Conservation (phyloP, 257 asterid species). For the Penstemon davidsonii region DNA sequence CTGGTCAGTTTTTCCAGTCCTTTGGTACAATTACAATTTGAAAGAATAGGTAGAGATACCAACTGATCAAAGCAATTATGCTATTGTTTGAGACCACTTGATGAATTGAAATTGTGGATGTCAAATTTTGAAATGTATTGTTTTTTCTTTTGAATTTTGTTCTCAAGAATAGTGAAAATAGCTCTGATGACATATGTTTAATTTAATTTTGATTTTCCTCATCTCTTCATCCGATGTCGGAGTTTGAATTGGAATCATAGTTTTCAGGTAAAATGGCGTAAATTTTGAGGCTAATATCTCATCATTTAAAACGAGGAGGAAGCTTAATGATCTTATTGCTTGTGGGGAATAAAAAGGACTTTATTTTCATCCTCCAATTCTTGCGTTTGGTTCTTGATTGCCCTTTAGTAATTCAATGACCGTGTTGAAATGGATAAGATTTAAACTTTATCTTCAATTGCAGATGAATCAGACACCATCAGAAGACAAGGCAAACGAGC, state of each 20-base stretch:
- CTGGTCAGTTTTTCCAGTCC: conserved; percentile 11
- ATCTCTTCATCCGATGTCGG: background rate
- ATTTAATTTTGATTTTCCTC: background rate
- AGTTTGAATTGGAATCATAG: background rate
- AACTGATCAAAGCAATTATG: background rate
- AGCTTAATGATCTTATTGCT: background rate
- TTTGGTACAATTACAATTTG: background rate
- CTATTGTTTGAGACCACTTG: background rate
- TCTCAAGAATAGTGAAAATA: background rate
- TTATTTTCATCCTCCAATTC: background rate
- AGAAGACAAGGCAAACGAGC: conserved; percentile 33
- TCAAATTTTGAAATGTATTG: background rate
- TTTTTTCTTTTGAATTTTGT: background rate
- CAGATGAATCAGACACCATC: conserved; percentile 41
- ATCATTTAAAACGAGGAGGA: background rate
- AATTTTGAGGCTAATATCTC: background rate
- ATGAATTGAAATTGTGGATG: conserved; percentile 12
- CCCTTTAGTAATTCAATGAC: background rate
- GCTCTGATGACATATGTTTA: background rate
- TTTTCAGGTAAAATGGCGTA: background rate
- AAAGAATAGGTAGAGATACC: background rate
- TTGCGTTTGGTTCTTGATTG: conserved; percentile 4
- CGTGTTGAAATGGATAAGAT: conserved; percentile 2
- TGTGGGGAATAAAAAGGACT: background rate
- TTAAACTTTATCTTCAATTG: conserved; percentile 13